Evolutionary conservation across 2,329 filamentous ascomycete genomes (phyloP), one percentile per base, ranked within the genome.

Genomic region (Colletotrichum sublineola): DNA sequence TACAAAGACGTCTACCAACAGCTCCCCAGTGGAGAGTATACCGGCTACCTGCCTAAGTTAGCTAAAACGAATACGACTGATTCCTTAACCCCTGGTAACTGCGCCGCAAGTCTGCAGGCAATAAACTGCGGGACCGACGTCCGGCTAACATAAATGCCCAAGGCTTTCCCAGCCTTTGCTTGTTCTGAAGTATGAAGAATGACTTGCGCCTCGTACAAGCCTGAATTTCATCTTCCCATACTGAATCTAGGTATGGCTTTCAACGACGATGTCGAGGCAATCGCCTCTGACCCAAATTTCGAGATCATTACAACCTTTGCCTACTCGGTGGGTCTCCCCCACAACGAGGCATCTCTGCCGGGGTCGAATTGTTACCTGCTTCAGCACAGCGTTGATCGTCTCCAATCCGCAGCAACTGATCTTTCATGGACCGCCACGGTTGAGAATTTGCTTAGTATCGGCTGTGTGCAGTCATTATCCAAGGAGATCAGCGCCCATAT

Each of bases 261-360:
- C 14, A 14, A 42, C 4, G 48, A 46, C 29, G 52, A 65, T 15
- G 9, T 56, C n/a, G 63, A 65, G 38, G 63, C 40, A n/a, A 29
- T 65, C 38, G 8, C 20, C 63, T 65, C 52, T 38, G 52, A 57
- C 29, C 40, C 52, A 36, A 31, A 48, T 40, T 65, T 57, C 18
- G 63, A 65, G 31, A 57, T 65, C 52, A 65, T 65, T 18, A 65
- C 38, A 29, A 65, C 52, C 3, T 48, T 65, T 18, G 63, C 42
- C 31, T 65, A 65, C 40, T 65, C 52, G 2, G 14, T 31, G 5
- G 40, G 63, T 18, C 63, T 65, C 11, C 40, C 63, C 29, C 2
- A 38, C 1, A 50, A 65, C 20, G 29, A 15, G 18, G 42, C 52
- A 29, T 44, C 52, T 46, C 15, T 31, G 40, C 15, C 57, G 5